phyloP scores from a whole-genome alignment of 164 flowering plant genomes.

The Liquidambar formosana region DNA sequence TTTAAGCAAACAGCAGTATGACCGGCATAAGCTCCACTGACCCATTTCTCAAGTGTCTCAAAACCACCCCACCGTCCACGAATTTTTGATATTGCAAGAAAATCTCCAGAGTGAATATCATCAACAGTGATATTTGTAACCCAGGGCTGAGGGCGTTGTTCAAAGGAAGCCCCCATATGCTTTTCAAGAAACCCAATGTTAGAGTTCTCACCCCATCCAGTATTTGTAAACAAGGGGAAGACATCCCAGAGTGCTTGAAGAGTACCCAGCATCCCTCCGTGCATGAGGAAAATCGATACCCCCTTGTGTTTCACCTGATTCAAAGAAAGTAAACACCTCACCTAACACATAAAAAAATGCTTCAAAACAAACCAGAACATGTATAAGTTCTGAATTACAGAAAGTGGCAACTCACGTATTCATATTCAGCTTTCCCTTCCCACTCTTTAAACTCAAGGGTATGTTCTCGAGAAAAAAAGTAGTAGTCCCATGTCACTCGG shows the following conservation, averaged over 20 bases:
- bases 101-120: constrained; percentile 94
- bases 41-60: constrained; percentile 99
- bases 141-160: constrained; percentile 88
- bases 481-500: constrained; percentile 95
- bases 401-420: constrained; percentile 64
- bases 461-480: constrained; percentile 77
- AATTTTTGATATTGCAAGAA: constrained; percentile 89
- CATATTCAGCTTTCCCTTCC: constrained; percentile 80
- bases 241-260: constrained; percentile 95
- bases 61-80: constrained; percentile 99
- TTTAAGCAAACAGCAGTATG: constrained; percentile 90
- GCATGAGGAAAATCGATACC: constrained; percentile 91
- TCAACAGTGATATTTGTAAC: constrained; percentile 65
- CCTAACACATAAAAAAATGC: not conserved
- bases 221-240: constrained; percentile 84
- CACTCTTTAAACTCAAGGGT: constrained; percentile 79
- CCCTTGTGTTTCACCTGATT: constrained; percentile 81
- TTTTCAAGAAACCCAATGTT: constrained; percentile 83
- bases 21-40: constrained; percentile 93
- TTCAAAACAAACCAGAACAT: not conserved
- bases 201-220: constrained; percentile 93
- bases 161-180: constrained; percentile 87
- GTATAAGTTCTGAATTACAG: not conserved
- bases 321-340: constrained; percentile 4
- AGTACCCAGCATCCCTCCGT: constrained; percentile 96